Evolutionary conservation across 2,329 filamentous ascomycete species (phyloP).

Genomic region (Talaromyces islandicus): DNA sequence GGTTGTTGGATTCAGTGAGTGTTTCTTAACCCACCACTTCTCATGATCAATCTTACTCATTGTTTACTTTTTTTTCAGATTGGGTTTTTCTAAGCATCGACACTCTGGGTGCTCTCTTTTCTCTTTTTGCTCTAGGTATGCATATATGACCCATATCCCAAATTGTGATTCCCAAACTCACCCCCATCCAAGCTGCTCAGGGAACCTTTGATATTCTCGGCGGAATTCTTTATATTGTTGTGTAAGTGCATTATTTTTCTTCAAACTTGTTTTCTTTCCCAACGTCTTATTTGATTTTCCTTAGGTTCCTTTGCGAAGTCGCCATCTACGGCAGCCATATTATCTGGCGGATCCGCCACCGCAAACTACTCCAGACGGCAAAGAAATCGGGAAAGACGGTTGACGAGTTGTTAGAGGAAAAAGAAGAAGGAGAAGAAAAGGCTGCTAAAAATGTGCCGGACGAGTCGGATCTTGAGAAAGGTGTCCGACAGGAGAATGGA

Average conservation of each 20-base stretch:
- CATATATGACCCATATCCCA: not conserved
- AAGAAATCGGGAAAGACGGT: slow-evolving; percentile 48
- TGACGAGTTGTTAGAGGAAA: slow-evolving; percentile 44
- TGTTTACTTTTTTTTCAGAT: slow-evolving; percentile 25
- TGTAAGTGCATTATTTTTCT: slow-evolving; percentile 37
- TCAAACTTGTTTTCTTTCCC: not conserved
- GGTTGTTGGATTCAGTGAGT: slow-evolving; percentile 55
- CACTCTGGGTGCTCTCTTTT: slow-evolving; percentile 57
- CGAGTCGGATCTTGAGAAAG: not conserved
- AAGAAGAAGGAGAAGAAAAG: not conserved
- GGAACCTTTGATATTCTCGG: slow-evolving; percentile 57
- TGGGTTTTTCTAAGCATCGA: slow-evolving; percentile 57
- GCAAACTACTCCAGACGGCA: slow-evolving; percentile 47
- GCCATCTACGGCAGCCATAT: slow-evolving; percentile 57
- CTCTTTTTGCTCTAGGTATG: slow-evolving; percentile 54
- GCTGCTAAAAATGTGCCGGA: not conserved
- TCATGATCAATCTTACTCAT: not conserved
- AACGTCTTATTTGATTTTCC: not conserved
- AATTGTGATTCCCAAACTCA: not conserved
- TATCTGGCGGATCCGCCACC: slow-evolving; percentile 54
- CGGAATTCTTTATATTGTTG: slow-evolving; percentile 55
- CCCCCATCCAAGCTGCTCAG: slow-evolving; percentile 44
- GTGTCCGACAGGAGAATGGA: not conserved
- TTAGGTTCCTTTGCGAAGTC: slow-evolving; percentile 51
- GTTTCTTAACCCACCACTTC: not conserved